These are phyloP conservation scores for Stereum hirsutum DNA, from an alignment of 1,284 basidiomycete genomes.

Conservation along the genomic window DNA sequence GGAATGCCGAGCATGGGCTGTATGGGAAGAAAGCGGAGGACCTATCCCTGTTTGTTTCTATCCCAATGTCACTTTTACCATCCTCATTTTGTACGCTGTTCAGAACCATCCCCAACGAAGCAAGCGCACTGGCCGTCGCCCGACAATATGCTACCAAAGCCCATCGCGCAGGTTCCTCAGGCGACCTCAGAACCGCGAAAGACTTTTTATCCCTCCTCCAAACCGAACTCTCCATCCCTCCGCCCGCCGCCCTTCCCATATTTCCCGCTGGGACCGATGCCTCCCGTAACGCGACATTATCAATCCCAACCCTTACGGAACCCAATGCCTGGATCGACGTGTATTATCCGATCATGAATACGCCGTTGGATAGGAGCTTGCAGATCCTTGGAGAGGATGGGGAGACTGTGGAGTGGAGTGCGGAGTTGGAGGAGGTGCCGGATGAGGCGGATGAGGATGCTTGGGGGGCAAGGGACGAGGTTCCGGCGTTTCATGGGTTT, in stretches of 20 bases:
- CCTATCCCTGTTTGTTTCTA: conserved; percentile 13
- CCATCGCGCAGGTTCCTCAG: conserved; percentile 60
- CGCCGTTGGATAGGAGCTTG: conserved; percentile 52
- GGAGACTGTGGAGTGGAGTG: conserved; percentile 53
- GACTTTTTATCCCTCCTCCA: conserved; percentile 56
- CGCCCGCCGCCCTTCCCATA: conserved; percentile 39
- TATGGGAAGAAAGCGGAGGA: conserved; percentile 12
- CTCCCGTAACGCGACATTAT: conserved; percentile 57
- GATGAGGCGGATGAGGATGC: conserved; percentile 57
- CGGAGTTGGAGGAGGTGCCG: conserved; percentile 58
- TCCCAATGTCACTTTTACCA: not conserved
- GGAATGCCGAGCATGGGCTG: too few relatives aligned
- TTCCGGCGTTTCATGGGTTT: conserved; percentile 66
- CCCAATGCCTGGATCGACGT: conserved; percentile 72
- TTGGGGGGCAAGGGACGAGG: conserved; percentile 41
- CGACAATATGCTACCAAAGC: conserved; percentile 56
- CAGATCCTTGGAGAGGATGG: conserved; percentile 51
- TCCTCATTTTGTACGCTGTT: not conserved
- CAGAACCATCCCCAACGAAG: conserved; percentile 48
- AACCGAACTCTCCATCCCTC: conserved; percentile 44
- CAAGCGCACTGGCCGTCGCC: conserved; percentile 47
- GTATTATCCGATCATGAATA: conserved; percentile 82
- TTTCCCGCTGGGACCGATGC: conserved; percentile 55
- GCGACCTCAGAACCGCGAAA: conserved; percentile 59
- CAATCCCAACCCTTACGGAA: conserved; percentile 31